Base-by-base conservation (phyloP, 164 flowering plant genomes). In the Vitis rotundifolia region DNA sequence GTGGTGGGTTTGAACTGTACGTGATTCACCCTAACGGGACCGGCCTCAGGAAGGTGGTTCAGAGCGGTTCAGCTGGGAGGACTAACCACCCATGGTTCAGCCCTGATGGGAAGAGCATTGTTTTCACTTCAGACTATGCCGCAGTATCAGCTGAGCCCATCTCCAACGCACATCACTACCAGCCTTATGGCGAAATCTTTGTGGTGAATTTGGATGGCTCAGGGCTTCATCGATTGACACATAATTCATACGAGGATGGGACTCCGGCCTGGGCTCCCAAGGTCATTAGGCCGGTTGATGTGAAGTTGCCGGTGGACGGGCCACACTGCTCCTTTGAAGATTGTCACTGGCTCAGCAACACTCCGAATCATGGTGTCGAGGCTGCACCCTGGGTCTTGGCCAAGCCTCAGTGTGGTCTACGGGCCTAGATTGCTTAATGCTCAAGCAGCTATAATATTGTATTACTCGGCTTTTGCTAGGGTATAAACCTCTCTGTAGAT, bases 71-170 rank as follows among this genome's bases (percentile, higher is more conserved):
- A 13, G 88, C 75, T 11, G 96, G 97, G 16, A 77, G 91, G 69
- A 67, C 89, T 2, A 94, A 94, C 83, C 98, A 94, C 78, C 94
- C 96, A 15, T 78, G 77, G 75, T 94, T 89, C 83, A 90, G 97
- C 70, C 97, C 94, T 11, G 93, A 89, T 62, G 85, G 92, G 57
- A 82, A 85, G 63, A 65, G 78, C 56, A 50, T 94, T n/a, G 88
- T 74, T 60, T 90, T 94, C 65, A 89, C 97, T 10, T 76, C 97
- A 0, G 96, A 94, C 71, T 89, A 89, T 48, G 94, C 82, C 0
- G 98, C 81, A 0, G 87, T 92, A 3, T 92, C 97, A 0, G 97
- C 93, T 0, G 98, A 94, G 80, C 97, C 98, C 4, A 82, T 94
- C 16, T 82, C 97, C 1, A 88, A 87, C 75, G 82, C 92, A 11